Evolutionary conservation across 768 basidiomycete species (phyloP).

Genomic region (Lactarius quietus): DNA sequence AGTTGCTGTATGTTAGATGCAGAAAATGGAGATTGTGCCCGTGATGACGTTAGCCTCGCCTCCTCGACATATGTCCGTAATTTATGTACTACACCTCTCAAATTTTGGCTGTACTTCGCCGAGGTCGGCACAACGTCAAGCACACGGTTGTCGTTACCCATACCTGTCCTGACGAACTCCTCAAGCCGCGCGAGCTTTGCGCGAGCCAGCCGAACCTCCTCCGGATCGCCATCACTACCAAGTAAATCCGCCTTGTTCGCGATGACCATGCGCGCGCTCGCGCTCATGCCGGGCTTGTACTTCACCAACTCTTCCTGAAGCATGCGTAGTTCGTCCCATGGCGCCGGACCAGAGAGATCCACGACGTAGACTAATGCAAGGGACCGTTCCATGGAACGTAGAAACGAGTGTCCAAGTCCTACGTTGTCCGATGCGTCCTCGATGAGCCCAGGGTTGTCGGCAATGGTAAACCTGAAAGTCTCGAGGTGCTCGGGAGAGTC

Average conservation of each 20-base stretch:
- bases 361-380: slow-evolving; percentile 90
- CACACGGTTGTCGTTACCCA: slow-evolving; percentile 37
- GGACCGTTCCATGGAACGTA: slow-evolving; percentile 90
- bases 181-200: slow-evolving; percentile 56
- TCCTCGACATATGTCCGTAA: slow-evolving; percentile 65
- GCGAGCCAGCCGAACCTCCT: slow-evolving; percentile 47
- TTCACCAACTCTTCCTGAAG: slow-evolving; percentile 81
- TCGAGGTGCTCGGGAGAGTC: slow-evolving; percentile 42
- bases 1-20: not conserved
- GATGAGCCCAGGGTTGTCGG: slow-evolving; percentile 95
- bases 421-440: slow-evolving; percentile 81
- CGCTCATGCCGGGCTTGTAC: slow-evolving; percentile 75
- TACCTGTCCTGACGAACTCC: slow-evolving; percentile 49
- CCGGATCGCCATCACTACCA: slow-evolving; percentile 41
- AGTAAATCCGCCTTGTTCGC: slow-evolving; percentile 95
- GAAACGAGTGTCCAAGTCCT: slow-evolving; percentile 90
- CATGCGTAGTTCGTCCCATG: slow-evolving; percentile 72
- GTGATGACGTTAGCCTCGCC: slow-evolving; percentile 33
- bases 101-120: slow-evolving; percentile 82
- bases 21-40: not conserved
- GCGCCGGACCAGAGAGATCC: slow-evolving; percentile 70
- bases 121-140: slow-evolving; percentile 79
- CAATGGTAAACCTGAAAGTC: slow-evolving; percentile 86
- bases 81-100: slow-evolving; percentile 61
- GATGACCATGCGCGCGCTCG: slow-evolving; percentile 74